Evolutionary conservation across 768 basidiomycete species (phyloP).

Genomic region (Macrolepiota albuminosa): DNA sequence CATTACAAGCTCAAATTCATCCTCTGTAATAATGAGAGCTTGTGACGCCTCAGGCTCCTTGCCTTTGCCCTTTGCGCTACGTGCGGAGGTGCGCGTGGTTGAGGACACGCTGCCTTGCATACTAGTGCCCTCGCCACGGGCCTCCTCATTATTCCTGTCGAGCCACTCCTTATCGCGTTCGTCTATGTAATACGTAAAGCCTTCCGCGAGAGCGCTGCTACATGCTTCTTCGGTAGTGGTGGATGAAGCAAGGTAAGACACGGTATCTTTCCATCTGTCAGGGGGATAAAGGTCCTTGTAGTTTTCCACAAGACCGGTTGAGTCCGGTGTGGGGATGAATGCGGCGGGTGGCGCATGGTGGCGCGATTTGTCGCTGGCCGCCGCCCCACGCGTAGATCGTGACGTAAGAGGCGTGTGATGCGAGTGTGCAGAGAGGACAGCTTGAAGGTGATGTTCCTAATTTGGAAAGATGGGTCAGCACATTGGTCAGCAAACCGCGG

Average conservation of each 20-base stretch:
- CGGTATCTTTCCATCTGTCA: conserved; percentile 70
- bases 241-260: conserved; percentile 74
- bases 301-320: conserved; percentile 72
- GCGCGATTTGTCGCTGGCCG: conserved; percentile 28
- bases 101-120: conserved; percentile 64
- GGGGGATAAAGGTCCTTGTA: conserved; percentile 74
- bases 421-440: conserved; percentile 39
- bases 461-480: conserved; percentile 30
- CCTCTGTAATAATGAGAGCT: conserved; percentile 72
- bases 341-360: conserved; percentile 42
- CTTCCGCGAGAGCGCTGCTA: conserved; percentile 57
- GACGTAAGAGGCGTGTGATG: conserved; percentile 28
- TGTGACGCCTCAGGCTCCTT: conserved; percentile 72
- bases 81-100: conserved; percentile 51
- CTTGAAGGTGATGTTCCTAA: conserved; percentile 54
- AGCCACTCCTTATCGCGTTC: conserved; percentile 96
- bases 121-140: conserved; percentile 81
- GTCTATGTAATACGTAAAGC: conserved; percentile 91
- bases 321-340: conserved; percentile 92
- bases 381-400: conserved; percentile 23
- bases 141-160: conserved; percentile 84
- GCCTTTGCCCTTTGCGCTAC: conserved; percentile 76
- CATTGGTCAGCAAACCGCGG: conserved; percentile 47
- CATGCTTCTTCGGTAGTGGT: conserved; percentile 80
- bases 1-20: conserved; percentile 95